Base-by-base conservation (phyloP, 257 asterid genomes). In the Solanum medicagineum region DNA sequence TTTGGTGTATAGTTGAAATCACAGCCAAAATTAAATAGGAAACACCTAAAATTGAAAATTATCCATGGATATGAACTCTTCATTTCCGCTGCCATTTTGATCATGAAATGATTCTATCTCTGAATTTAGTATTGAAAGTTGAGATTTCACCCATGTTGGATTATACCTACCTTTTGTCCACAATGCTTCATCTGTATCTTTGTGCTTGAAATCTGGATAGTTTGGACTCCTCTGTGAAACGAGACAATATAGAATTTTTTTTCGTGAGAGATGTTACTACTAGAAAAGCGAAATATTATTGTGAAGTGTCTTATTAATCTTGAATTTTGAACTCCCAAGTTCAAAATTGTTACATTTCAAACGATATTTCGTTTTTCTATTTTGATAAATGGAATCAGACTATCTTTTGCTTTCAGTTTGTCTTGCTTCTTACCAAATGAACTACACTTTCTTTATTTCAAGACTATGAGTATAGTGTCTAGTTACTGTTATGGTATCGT, bases 161-260 rank as follows among this genome's bases (percentile, higher is more conserved):
- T 93, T 95, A 42, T 89, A 47, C 93, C 97, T 90, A 75, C 98
- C 93, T 85, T 96, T 95, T 2, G 94, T 90, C 99, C 99, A 96
- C 87, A 96, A 88, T 70, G 98, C 97, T 87, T 96, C 99, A 1
- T 97, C 98, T 0, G 98, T 96, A 81, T 94, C 98, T 88, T 96
- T 96, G 95, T 96, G 98, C 94, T 96, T 96, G 92, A 96, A 96
- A 90, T 94, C 99, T 40, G 99, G 99, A 89, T 93, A 94, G 84
- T 94, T 96, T 36, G 99, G 97, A 88, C 93, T 95, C 89, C 94
- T 92, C 99, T 96, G 93, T 71, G 22, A 83, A 91, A 86, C 85
- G 83, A 17, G 85, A 75, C n/a, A 45, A 57, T 47, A 60, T 74
- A 84, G 15, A 36, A 60, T 47, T 81, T 53, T 6, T 81, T 56